Evolutionary conservation across 495 filamentous ascomycete genomes (phyloP).

Genomic region (Daldinia caldariorum): DNA sequence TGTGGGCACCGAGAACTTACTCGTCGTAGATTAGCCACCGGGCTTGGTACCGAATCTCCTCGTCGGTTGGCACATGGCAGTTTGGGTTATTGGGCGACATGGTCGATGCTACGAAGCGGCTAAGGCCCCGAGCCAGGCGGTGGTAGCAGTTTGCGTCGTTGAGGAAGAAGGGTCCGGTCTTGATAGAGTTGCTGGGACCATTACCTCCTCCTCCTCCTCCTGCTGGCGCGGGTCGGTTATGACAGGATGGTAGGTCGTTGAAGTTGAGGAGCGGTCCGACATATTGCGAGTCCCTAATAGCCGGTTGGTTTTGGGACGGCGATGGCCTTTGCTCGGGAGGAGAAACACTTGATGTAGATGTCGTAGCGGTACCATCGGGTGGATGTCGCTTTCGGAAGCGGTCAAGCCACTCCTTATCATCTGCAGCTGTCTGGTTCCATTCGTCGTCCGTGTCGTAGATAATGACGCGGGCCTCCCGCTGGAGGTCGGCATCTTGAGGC

Average conservation of each 20-base stretch:
- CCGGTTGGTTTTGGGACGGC: conserved; percentile 15
- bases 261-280: conserved; percentile 17
- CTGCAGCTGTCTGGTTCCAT: conserved; percentile 78
- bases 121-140: conserved; percentile 58
- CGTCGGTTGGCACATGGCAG: conserved; percentile 62
- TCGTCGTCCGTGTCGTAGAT: conserved; percentile 72
- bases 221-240: not conserved
- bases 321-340: conserved; percentile 9
- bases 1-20: conserved; percentile 44
- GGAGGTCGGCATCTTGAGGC: conserved; percentile 69
- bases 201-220: not conserved
- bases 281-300: conserved; percentile 27
- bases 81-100: conserved; percentile 64
- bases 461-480: conserved; percentile 69
- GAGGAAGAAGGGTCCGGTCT: conserved; percentile 52
- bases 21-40: conserved; percentile 67
- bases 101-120: conserved; percentile 57
- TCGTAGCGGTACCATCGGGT: conserved; percentile 4
- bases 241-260: conserved; percentile 14
- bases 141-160: conserved; percentile 66
- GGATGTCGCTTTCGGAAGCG: conserved; percentile 56
- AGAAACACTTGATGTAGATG: conserved; percentile 23
- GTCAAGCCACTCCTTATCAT: conserved; percentile 69
- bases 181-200: conserved; percentile 31
- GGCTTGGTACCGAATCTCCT: conserved; percentile 64